These are phyloP conservation scores for Boechera retrofracta DNA, from an alignment of 345 rosid species.

Conservation along the genomic window DNA sequence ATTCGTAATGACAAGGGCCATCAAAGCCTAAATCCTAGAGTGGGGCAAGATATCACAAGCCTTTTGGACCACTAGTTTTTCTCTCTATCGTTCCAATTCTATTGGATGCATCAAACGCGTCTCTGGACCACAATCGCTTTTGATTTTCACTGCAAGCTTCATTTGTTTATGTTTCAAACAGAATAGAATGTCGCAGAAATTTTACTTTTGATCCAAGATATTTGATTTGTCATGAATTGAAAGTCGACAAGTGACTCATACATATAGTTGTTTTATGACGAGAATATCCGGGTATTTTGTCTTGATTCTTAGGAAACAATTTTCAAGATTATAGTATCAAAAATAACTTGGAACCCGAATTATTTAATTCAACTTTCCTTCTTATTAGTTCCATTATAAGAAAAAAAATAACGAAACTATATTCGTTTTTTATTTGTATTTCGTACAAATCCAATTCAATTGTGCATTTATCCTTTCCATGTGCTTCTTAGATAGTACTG, in stretches of 20 bases:
- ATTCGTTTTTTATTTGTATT: neutral
- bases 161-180: slow-evolving; percentile 24
- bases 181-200: slow-evolving; percentile 20
- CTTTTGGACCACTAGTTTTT: slow-evolving; percentile 31
- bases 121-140: slow-evolving; percentile 39
- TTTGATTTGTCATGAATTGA: neutral
- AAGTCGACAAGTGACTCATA: slow-evolving; percentile 15
- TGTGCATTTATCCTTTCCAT: neutral
- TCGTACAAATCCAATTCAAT: slow-evolving; percentile 7
- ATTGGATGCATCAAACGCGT: slow-evolving; percentile 41
- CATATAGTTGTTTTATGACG: neutral
- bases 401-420: neutral
- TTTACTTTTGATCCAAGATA: slow-evolving; percentile 6
- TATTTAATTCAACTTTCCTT: neutral
- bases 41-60: slow-evolving; percentile 31
- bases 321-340: slow-evolving; percentile 13
- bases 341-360: slow-evolving; percentile 6
- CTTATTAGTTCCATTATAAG: neutral
- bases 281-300: slow-evolving; percentile 13
- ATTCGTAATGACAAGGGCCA: slow-evolving; percentile 34
- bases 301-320: neutral
- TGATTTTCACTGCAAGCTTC: slow-evolving; percentile 28
- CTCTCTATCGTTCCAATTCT: slow-evolving; percentile 25
- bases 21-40: slow-evolving; percentile 33
- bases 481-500: slow-evolving; percentile 23